Evolutionary conservation across 257 asterid genomes (phyloP).

Genomic region (Handroanthus guayacan): DNA sequence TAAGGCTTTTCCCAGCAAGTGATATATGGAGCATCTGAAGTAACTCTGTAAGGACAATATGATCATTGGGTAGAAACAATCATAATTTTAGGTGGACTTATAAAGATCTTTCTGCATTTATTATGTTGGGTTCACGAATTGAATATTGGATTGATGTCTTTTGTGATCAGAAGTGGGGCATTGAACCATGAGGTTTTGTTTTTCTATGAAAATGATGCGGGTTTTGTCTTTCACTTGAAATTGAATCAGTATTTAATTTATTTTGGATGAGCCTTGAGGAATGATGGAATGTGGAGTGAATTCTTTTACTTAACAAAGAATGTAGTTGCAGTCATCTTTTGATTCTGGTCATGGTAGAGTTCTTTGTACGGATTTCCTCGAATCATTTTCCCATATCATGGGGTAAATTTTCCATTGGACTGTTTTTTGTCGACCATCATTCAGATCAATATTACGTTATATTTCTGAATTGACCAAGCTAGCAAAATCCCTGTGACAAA

Average conservation of each 20-base stretch:
- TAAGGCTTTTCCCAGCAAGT: neutral
- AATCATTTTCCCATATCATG: neutral
- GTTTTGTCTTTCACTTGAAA: neutral
- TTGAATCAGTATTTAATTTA: neutral
- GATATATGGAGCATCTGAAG: constrained; percentile 12
- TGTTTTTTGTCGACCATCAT: neutral
- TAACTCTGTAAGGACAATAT: neutral
- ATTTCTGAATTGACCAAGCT: constrained; percentile 14
- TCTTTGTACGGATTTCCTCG: neutral
- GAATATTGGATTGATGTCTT: neutral
- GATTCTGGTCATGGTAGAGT: neutral
- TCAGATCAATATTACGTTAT: neutral
- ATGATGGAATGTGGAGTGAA: constrained; percentile 4
- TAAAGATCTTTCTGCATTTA: neutral
- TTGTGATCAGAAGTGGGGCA: neutral
- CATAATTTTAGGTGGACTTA: neutral
- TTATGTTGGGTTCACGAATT: neutral
- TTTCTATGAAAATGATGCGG: neutral
- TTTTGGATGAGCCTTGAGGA: constrained; percentile 22
- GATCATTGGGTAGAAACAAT: neutral
- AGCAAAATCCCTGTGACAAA: neutral
- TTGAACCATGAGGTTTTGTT: neutral
- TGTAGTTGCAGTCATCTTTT: constrained; percentile 7
- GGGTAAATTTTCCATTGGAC: neutral
- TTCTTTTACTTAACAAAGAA: neutral